Conservation (phyloP, 805 yeast genomes). For the Cyberlindnera saturnus region DNA sequence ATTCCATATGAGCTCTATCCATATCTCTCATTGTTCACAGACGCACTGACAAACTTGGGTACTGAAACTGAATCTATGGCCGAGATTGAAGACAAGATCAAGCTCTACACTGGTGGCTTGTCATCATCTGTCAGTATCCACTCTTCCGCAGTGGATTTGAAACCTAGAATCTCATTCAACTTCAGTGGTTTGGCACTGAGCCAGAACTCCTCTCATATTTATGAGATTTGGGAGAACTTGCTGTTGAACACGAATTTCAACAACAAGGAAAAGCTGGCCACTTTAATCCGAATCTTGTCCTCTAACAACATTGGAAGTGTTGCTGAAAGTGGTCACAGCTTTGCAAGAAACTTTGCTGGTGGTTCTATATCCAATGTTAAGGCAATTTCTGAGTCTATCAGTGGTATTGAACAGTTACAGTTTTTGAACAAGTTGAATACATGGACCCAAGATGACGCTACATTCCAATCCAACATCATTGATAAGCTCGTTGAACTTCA, state of each 20-base stretch:
- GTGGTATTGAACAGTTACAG: constrained; percentile 75
- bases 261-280: constrained; percentile 61
- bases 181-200: constrained; percentile 68
- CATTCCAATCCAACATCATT: constrained; percentile 50
- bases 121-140: constrained; percentile 53
- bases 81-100: constrained; percentile 79
- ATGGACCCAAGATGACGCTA: constrained; percentile 41
- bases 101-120: constrained; percentile 79
- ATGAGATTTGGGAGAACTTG: constrained; percentile 64
- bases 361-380: constrained; percentile 57
- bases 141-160: constrained; percentile 46
- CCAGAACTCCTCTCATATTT: constrained; percentile 52
- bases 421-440: constrained; percentile 57
- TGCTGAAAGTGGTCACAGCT: constrained; percentile 85
- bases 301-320: constrained; percentile 74
- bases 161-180: constrained; percentile 47
- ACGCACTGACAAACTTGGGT: constrained; percentile 83
- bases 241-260: constrained; percentile 62
- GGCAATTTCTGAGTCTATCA: constrained; percentile 53
- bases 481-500: constrained; percentile 56
- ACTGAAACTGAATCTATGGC: constrained; percentile 66
- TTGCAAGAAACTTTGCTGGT: constrained; percentile 63
- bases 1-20: constrained; percentile 61
- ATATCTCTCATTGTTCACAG: constrained; percentile 70
- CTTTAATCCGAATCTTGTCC: constrained; percentile 66